Evolutionary conservation across 768 basidiomycete genomes (phyloP).

Genomic region (Agaricus sinodeliciosus): DNA sequence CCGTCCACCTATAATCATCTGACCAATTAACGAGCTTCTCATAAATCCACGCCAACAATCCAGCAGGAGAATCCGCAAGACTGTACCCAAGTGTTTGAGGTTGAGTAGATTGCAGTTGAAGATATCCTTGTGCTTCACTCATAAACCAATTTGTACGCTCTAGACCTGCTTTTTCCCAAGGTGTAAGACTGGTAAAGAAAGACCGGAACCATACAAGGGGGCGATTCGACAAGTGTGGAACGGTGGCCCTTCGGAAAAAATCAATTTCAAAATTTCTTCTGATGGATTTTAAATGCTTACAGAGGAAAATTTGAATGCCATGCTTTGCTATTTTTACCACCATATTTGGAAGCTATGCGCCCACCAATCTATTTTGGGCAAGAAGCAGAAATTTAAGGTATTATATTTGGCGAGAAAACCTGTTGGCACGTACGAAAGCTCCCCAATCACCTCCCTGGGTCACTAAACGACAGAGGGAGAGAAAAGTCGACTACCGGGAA

Average conservation of each 20-base stretch:
- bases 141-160: slow-evolving; percentile 23
- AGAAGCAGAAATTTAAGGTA: background rate
- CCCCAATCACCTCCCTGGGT: slow-evolving; percentile 24
- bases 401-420: background rate
- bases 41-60: slow-evolving; percentile 46
- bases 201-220: slow-evolving; percentile 21
- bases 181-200: slow-evolving; percentile 21
- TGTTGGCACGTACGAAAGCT: background rate
- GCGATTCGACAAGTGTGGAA: slow-evolving; percentile 16
- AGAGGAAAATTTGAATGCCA: slow-evolving; percentile 44
- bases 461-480: slow-evolving; percentile 17
- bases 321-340: slow-evolving; percentile 37
- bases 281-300: slow-evolving; percentile 21
- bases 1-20: slow-evolving; percentile 46
- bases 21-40: slow-evolving; percentile 41
- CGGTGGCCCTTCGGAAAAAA: slow-evolving; percentile 9
- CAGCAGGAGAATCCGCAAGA: slow-evolving; percentile 51
- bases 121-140: slow-evolving; percentile 30
- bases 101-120: slow-evolving; percentile 33
- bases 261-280: background rate
- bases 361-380: slow-evolving; percentile 17
- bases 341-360: slow-evolving; percentile 22
- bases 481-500: too few relatives aligned
- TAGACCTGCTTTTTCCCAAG: slow-evolving; percentile 27
- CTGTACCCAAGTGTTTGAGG: slow-evolving; percentile 50